Conservation (phyloP, 2,329 filamentous ascomycete species). For the Cercospora citrullina region DNA sequence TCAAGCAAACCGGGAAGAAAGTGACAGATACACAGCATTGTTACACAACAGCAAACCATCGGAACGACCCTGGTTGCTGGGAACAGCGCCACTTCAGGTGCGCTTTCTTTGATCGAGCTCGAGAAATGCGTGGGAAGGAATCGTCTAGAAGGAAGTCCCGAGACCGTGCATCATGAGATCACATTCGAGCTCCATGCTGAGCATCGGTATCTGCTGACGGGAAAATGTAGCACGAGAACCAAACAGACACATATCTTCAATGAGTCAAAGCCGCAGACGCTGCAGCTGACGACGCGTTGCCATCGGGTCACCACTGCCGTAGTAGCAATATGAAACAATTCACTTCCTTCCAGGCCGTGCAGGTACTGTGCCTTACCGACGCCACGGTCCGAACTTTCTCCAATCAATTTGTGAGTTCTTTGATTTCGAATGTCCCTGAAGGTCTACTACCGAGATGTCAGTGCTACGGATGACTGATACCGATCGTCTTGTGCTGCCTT, state of each 20-base stretch:
- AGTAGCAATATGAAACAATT: not conserved
- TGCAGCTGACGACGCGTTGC: not conserved
- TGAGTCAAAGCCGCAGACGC: not conserved
- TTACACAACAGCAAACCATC: not conserved
- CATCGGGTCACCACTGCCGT: not conserved
- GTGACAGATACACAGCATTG: constrained; percentile 1
- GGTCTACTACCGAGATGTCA: not conserved
- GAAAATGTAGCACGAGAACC: not conserved
- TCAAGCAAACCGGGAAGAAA: not conserved
- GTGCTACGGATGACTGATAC: not conserved
- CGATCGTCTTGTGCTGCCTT: not conserved
- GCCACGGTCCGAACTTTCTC: not conserved
- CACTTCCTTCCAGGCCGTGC: not conserved
- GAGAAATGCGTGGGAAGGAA: not conserved
- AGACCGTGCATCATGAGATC: not conserved
- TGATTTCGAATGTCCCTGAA: not conserved
- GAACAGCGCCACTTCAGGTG: not conserved
- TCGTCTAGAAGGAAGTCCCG: not conserved
- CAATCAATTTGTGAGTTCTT: not conserved
- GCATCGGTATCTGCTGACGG: not conserved
- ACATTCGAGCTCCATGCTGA: not conserved
- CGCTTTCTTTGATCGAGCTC: not conserved
- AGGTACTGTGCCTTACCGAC: not conserved
- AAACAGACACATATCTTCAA: not conserved
- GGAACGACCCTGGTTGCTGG: constrained; percentile 4